phyloP scores from a whole-genome alignment of 2,329 filamentous ascomycete species.

The Hymenoscyphus fraxineus region DNA sequence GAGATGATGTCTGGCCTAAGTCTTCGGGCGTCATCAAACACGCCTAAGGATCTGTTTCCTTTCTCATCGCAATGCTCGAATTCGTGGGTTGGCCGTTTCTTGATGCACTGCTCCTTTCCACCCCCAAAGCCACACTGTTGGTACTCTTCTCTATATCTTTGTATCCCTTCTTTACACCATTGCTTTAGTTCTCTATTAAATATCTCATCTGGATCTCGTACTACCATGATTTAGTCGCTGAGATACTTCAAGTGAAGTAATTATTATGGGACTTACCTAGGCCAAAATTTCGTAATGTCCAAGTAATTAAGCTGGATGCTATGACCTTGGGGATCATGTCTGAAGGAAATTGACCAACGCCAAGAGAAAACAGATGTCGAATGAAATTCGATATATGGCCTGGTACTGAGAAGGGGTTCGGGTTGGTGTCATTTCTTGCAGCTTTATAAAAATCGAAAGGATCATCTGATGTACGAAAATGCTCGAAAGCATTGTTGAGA shows the following conservation, averaged over 20 bases:
- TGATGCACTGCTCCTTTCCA: conserved; percentile 3
- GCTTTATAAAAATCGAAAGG: conserved; percentile 24
- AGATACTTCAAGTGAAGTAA: neutral
- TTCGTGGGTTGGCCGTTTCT: conserved; percentile 9
- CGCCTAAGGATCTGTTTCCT: conserved; percentile 9
- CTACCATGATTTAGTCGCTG: neutral
- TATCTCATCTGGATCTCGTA: conserved; percentile 12
- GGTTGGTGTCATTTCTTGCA: conserved; percentile 18
- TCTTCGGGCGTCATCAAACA: conserved; percentile 7
- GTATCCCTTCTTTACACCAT: conserved; percentile 8
- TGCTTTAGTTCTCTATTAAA: conserved; percentile 10
- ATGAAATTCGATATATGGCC: conserved; percentile 25
- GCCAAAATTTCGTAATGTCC: conserved; percentile 13
- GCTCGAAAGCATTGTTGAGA: conserved; percentile 21
- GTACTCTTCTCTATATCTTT: conserved; percentile 8
- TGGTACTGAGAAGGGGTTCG: conserved; percentile 16
- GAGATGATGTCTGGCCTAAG: neutral
- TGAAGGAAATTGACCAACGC: conserved; percentile 1
- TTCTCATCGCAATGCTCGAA: conserved; percentile 12
- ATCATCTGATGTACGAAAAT: conserved; percentile 20
- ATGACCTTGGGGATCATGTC: conserved; percentile 7
- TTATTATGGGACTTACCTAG: neutral
- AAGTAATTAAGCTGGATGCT: conserved; percentile 5
- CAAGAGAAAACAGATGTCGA: conserved; percentile 10
- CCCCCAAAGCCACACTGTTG: conserved; percentile 8